Evolutionary conservation across 2,329 filamentous ascomycete genomes (phyloP).

Genomic region (Fusarium pininemorale): DNA sequence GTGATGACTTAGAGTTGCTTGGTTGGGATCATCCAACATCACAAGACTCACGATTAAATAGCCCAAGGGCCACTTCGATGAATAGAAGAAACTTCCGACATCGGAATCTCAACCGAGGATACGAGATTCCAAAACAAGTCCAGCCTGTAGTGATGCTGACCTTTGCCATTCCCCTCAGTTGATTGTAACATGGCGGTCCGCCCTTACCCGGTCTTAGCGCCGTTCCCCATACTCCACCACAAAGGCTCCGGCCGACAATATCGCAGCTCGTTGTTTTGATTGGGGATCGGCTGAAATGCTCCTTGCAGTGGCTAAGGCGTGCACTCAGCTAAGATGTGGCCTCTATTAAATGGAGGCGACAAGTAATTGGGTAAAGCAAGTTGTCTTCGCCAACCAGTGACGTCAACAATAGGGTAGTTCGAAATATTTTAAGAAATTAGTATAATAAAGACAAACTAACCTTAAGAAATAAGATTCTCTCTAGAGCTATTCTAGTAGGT

Average conservation of each 20-base stretch:
- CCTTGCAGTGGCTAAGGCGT: fast-evolving
- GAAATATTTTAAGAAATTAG: no score
- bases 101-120: not conserved
- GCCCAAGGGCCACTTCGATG: not conserved
- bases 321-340: fast-evolving
- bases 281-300: not conserved
- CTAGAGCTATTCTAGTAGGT: no score
- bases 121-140: not conserved
- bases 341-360: not conserved
- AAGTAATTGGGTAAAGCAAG: not conserved
- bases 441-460: no score
- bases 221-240: not conserved
- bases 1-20: not conserved
- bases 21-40: not conserved
- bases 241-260: not conserved
- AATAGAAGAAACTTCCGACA: not conserved
- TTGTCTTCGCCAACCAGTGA: not conserved
- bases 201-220: conserved; percentile 1
- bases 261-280: not conserved
- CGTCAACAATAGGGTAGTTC: not conserved
- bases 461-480: no score
- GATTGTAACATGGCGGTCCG: not conserved
- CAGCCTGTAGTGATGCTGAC: not conserved
- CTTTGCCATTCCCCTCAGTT: not conserved
- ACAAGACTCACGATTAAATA: not conserved